These are phyloP conservation scores for Clarireedia homoeocarpa DNA, from an alignment of 2,329 filamentous ascomycete species.

Conservation along the genomic window DNA sequence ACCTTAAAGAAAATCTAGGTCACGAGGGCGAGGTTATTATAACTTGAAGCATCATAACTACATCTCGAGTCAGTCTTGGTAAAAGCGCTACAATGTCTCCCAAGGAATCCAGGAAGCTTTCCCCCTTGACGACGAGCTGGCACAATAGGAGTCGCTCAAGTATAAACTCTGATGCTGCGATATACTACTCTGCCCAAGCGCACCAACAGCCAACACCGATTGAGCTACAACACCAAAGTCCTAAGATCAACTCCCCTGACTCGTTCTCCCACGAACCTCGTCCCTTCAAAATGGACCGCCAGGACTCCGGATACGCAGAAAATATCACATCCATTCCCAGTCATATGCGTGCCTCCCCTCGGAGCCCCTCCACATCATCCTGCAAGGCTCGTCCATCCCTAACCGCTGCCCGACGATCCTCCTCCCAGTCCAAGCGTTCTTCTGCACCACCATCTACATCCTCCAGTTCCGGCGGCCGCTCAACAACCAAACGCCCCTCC, in stretches of 20 bases:
- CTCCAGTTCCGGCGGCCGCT: background rate
- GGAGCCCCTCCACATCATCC: slow-evolving; percentile 11
- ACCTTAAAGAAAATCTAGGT: no score
- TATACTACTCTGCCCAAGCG: slow-evolving; percentile 26
- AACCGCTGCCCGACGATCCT: slow-evolving; percentile 11
- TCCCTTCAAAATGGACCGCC: slow-evolving; percentile 21
- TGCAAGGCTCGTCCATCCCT: slow-evolving; percentile 12
- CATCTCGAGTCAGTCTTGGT: no score
- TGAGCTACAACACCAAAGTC: slow-evolving; percentile 16
- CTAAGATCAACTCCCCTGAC: slow-evolving; percentile 3
- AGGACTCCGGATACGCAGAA: slow-evolving; percentile 27
- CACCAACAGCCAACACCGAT: slow-evolving; percentile 9
- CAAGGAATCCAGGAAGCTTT: slow-evolving; percentile 13
- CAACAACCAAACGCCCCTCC: slow-evolving; percentile 9
- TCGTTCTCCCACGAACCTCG: slow-evolving; percentile 2
- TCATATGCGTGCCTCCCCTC: slow-evolving; percentile 11
- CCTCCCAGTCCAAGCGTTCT: slow-evolving; percentile 14
- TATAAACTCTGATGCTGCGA: slow-evolving; percentile 22
- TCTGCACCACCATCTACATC: slow-evolving; percentile 1
- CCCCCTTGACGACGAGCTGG: slow-evolving; percentile 17
- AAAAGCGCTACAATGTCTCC: slow-evolving; percentile 12
- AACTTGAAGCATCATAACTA: no score
- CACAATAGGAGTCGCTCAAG: slow-evolving; percentile 24
- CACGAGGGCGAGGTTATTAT: no score
- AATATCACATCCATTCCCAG: slow-evolving; percentile 9